A percentile compares a stretch with the other conserved stretches of the same genome.
These are phyloP conservation scores for Acanthamoeba divionensis DNA, from an alignment of 208 protist species.

Conservation along the genomic window DNA sequence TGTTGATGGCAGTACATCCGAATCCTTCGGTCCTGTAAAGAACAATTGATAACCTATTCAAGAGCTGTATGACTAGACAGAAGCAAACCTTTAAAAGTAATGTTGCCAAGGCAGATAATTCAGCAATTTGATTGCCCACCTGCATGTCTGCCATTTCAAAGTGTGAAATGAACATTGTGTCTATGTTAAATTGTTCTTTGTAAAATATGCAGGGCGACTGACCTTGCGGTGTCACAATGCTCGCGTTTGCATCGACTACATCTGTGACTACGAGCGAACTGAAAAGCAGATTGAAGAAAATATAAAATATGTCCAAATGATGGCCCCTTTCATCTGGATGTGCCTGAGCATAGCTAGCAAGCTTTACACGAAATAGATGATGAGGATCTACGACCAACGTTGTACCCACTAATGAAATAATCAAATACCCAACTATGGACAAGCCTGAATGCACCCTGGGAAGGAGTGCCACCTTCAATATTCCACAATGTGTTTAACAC, in stretches of 20 bases:
- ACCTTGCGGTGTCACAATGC: background rate
- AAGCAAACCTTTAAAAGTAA: too few relatives aligned
- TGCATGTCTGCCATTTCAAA: too few relatives aligned
- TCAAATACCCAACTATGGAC: background rate
- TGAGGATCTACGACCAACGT: background rate
- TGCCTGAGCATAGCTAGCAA: slow-evolving; percentile 21
- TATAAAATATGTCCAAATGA: background rate
- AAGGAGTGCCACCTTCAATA: slow-evolving; percentile 13
- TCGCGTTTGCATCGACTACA: background rate
- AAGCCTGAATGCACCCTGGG: background rate
- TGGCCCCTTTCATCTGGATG: background rate
- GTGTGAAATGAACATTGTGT: too few relatives aligned
- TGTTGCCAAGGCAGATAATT: too few relatives aligned
- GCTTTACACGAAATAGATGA: background rate
- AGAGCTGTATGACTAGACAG: too few relatives aligned
- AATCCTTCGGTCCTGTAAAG: slow-evolving; percentile 3
- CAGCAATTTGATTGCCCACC: too few relatives aligned
- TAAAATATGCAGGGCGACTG: too few relatives aligned
- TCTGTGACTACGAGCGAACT: background rate
- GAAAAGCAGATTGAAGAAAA: slow-evolving; percentile 29
- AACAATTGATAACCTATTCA: too few relatives aligned
- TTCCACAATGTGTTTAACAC: slow-evolving; percentile 12
- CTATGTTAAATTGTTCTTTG: too few relatives aligned
- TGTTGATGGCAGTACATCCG: slow-evolving; percentile 9
- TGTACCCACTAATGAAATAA: background rate